Evolutionary conservation across 176 grass and related monocot genomes (phyloP), one percentile per base, ranked within the genome.

Genomic region (Aechmea fasciata): DNA sequence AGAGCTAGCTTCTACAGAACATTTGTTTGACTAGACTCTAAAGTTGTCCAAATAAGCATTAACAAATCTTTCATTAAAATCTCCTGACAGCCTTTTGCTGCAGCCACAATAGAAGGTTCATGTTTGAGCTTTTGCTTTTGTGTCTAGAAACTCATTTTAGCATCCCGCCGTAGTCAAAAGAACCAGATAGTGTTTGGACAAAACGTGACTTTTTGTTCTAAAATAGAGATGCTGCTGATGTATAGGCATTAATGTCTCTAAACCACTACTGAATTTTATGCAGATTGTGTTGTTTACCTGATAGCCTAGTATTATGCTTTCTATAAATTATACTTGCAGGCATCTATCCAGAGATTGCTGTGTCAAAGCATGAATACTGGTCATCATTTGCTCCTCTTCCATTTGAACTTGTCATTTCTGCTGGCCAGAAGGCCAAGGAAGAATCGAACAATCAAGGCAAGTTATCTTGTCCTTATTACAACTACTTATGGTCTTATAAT

Each of bases 321-420:
- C 20, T 18, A 61, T 18, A 18, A 71, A 54, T 77, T 70, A 69
- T 72, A 84, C 84, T 81, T 85, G 11, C 51, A 99, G 95, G 87
- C 49, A 84, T 99, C 71, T 99, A 86, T 86, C 95, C 95, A 0
- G 95, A 99, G 73, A 93, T 99, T 71, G 90, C 95, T 50, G 87
- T 85, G 68, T 83, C 86, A 73, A 99, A 99, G 79, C 62, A 99
- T 78, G 95, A 99, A 48, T 80, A 93, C 51, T 99, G 95, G 95
- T 99, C 95, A 82, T 90, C 95, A 51, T 83, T 99, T 67, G 95
- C 95, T 52, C 95, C 95, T 78, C 87, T 94, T 85, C 87, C 95
- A 74, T 82, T 90, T 0, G 95, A 94, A 77, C 75, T 93, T 65
- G 95, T 99, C 73, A 86, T 93, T 70, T 99, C 95, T 53, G 87